Base-by-base conservation (phyloP, 2,329 filamentous ascomycete genomes). In the Paraconiothyrium sp. region DNA sequence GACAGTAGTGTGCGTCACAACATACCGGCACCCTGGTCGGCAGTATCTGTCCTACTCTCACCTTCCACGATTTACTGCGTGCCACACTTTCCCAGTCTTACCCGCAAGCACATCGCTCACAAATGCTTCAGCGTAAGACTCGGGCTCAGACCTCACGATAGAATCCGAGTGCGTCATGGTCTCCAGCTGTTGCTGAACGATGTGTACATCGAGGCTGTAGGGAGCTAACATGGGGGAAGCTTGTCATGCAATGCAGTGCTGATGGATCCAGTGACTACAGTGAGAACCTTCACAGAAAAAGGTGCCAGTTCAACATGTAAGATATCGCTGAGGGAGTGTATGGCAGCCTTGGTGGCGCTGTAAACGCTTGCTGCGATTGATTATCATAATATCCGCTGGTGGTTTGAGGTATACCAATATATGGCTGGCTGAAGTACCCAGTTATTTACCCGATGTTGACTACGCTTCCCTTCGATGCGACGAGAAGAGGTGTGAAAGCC, bases 291-390 rank as follows among this genome's bases (percentile, higher is more conserved):
- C 30, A 81, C 79, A n/a, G 71, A 76, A 47, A 80, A 80, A 1
- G 83, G 84, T 61, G 64, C 73, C 6, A 86, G 70, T 67, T 87
- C 84, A 16, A 86, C 80, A 7, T 85, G 79, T n/a, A 65, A 44
- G 2, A 61, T 63, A 41, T 63, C 55, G 58, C 58, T 58, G 34
- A 60, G 57, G 16, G 22, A 16, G 24, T 63, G 58, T 8, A 61
- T 51, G 2, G 85, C 62, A 4, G 62, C 62, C 54, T 65, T 65
- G 2, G 20, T 20, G 20, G 20, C 20, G 20, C 20, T 20, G 20
- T 20, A 20, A 20, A 20, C 20, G 20, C 20, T 1, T 20, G 20
- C 20, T 1, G 20, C 20, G 20, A 1, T 20, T 20, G 1, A 1
- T 20, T 1, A 20, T 20, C 1, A 20, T 20, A 20, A 20, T 20